Evolutionary conservation across 805 yeast species (phyloP).

Genomic region (Pichia californica): DNA sequence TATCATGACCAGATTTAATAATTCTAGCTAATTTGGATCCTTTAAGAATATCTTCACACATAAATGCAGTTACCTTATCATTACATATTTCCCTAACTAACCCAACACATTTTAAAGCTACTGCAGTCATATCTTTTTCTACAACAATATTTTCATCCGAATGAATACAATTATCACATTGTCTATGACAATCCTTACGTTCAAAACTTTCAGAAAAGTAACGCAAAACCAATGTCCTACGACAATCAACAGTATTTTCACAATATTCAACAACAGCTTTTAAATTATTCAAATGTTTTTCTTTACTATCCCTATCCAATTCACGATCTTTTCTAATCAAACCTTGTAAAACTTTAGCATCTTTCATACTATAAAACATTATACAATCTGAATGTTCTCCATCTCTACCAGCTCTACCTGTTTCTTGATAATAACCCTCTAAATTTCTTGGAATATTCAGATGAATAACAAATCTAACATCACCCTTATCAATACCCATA

Average conservation of each 20-base stretch:
- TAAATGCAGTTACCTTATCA: conserved; percentile 64
- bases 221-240: conserved; percentile 81
- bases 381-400: conserved; percentile 78
- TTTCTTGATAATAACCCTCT: conserved; percentile 96
- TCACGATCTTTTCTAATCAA: conserved; percentile 75
- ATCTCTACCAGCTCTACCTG: conserved; percentile 98
- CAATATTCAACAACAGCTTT: conserved; percentile 86
- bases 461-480: conserved; percentile 89
- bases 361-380: conserved; percentile 73
- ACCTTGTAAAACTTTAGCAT: conserved; percentile 67
- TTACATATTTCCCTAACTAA: conserved; percentile 52
- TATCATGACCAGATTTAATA: conserved; percentile 54
- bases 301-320: conserved; percentile 55
- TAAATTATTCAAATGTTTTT: conserved; percentile 69
- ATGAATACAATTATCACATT: conserved; percentile 81
- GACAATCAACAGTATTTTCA: conserved; percentile 84
- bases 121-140: conserved; percentile 60
- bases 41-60: conserved; percentile 76
- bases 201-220: conserved; percentile 85
- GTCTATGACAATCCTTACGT: conserved; percentile 52
- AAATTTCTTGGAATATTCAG: conserved; percentile 80
- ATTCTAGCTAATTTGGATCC: conserved; percentile 66
- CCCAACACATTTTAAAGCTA: conserved; percentile 51
- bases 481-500: conserved; percentile 97
- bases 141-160: conserved; percentile 35